Evolutionary conservation across 345 rosid species (phyloP).

Genomic region (Acer negundo): DNA sequence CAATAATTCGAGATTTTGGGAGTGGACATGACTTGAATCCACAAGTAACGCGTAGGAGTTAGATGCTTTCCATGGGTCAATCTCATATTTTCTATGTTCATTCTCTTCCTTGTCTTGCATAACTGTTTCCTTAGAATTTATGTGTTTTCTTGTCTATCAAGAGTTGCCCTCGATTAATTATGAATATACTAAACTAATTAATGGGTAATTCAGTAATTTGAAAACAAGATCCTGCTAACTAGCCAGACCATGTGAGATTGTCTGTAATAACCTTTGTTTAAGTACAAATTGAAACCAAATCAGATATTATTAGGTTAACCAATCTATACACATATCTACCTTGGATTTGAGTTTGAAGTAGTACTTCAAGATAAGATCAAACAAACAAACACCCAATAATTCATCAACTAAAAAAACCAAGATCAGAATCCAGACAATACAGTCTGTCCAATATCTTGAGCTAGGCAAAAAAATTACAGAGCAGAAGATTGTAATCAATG

Average conservation of each 20-base stretch:
- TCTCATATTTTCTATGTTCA: too few species aligned
- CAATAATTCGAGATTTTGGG: too few species aligned
- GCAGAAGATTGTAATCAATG: not conserved
- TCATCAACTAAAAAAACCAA: not conserved
- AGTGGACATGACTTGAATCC: too few species aligned
- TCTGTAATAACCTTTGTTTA: not conserved
- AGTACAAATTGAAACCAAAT: not conserved
- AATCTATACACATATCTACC: not conserved
- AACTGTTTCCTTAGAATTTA: not conserved
- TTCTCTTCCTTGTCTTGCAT: too few species aligned
- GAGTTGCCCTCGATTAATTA: not conserved
- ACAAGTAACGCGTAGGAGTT: rapidly evolving
- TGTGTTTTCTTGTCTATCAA: not conserved
- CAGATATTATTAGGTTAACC: not conserved
- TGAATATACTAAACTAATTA: not conserved
- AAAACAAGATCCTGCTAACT: not conserved
- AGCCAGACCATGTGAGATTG: slow-evolving; percentile 5
- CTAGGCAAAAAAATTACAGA: not conserved
- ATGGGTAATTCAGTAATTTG: not conserved
- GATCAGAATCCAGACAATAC: not conserved
- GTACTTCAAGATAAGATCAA: not conserved
- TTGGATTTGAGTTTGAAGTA: slow-evolving; percentile 2
- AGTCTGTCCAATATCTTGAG: not conserved
- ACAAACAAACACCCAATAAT: not conserved
- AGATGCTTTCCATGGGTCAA: too few species aligned